Evolutionary conservation across 345 rosid genomes (phyloP).

Genomic region (Brassica nigra): DNA sequence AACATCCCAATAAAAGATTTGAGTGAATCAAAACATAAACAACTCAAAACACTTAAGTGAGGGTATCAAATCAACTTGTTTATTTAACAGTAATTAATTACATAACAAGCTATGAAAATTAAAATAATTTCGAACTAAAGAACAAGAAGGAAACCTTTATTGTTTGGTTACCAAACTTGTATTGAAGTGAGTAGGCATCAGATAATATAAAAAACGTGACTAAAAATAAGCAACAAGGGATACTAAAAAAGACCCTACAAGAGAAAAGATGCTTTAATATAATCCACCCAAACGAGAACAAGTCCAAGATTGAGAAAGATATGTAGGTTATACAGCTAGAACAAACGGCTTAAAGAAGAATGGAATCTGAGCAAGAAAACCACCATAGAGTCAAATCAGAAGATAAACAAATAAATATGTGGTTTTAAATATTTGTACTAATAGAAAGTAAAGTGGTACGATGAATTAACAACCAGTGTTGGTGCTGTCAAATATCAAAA

Average conservation of each 20-base stretch:
- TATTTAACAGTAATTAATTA: constrained; percentile 10
- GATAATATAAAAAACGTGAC: constrained; percentile 24
- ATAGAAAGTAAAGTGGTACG: constrained; percentile 26
- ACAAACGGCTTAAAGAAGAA: constrained; percentile 36
- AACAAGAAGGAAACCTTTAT: neutral
- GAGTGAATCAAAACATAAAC: constrained; percentile 31
- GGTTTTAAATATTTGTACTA: constrained; percentile 35
- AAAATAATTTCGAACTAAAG: neutral
- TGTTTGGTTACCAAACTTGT: constrained; percentile 14
- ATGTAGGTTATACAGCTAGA: neutral
- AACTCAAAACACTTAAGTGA: constrained; percentile 37
- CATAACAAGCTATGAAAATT: neutral
- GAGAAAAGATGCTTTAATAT: constrained; percentile 5
- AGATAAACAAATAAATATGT: constrained; percentile 24
- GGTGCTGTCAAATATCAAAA: constrained; percentile 29
- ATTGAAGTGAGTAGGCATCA: constrained; percentile 13
- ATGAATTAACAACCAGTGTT: constrained; percentile 30
- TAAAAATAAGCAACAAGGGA: constrained; percentile 1
- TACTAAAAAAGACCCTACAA: constrained; percentile 24
- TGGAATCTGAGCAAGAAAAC: constrained; percentile 56
- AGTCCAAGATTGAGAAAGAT: constrained; percentile 21
- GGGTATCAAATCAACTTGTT: constrained; percentile 34
- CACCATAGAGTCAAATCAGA: constrained; percentile 41
- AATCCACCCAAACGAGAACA: constrained; percentile 26
- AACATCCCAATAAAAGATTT: constrained; percentile 20